A percentile compares a stretch with the other conserved stretches of the same genome.
Evolutionary conservation across 2,329 filamentous ascomycete genomes (phyloP).

Genomic region (Colletotrichum higginsianum): DNA sequence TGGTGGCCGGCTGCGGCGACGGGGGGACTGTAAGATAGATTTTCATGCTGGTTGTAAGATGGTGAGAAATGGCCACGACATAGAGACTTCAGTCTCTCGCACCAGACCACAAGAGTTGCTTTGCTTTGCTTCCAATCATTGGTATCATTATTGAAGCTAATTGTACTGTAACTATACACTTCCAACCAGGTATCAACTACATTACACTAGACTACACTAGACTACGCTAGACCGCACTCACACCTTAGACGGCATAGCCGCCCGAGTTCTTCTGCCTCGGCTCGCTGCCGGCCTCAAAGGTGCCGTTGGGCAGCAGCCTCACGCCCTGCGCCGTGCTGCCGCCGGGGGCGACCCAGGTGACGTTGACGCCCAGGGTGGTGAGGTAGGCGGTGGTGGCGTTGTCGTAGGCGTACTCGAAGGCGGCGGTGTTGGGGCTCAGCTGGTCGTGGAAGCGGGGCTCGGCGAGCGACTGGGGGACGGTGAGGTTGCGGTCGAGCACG

Average conservation of each 20-base stretch:
- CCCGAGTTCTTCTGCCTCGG: constrained; percentile 84
- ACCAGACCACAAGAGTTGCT: too few relatives aligned
- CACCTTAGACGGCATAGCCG: constrained; percentile 67
- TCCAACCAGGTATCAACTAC: too few relatives aligned
- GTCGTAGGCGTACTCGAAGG: constrained; percentile 81
- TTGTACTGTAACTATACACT: too few relatives aligned
- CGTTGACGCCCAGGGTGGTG: constrained; percentile 78
- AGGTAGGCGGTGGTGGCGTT: constrained; percentile 79
- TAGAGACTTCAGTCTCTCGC: too few relatives aligned
- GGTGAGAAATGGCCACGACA: too few relatives aligned
- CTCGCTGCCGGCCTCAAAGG: constrained; percentile 86
- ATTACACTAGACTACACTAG: too few relatives aligned
- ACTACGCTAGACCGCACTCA: too few relatives aligned
- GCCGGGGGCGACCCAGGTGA: constrained; percentile 78
- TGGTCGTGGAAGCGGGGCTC: constrained; percentile 86
- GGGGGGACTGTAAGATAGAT: neutral
- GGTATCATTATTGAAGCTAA: too few relatives aligned
- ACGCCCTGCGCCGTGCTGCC: constrained; percentile 82
- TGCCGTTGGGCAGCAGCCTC: constrained; percentile 72
- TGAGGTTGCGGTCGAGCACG: constrained; percentile 78
- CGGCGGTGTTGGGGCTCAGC: constrained; percentile 77
- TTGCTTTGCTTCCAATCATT: too few relatives aligned
- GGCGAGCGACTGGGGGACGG: constrained; percentile 73
- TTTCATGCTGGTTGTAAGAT: too few relatives aligned
- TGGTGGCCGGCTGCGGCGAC: constrained; percentile 1